Percentiles rank a stretch among this genome's conserved stretches.
Conservation (phyloP, 768 basidiomycete species). For the Tephrocybe sp. region DNA sequence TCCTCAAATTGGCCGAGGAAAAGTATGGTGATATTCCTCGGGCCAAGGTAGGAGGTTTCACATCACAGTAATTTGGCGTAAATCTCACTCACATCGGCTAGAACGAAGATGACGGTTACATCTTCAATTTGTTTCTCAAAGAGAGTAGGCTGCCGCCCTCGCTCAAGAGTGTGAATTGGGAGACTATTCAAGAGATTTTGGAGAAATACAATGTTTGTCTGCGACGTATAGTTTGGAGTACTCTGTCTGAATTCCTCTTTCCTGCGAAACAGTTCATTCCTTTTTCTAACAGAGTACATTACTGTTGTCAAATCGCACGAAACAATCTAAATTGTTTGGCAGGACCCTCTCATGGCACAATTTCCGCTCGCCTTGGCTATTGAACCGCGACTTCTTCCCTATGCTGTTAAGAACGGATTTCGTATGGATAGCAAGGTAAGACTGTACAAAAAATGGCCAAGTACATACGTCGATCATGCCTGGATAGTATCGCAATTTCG, state of each 20-base stretch:
- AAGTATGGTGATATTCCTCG: slow-evolving; percentile 67
- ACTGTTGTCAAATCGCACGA: slow-evolving; percentile 9
- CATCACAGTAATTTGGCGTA: slow-evolving; percentile 1
- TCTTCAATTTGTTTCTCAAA: slow-evolving; percentile 66
- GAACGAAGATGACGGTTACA: slow-evolving; percentile 73
- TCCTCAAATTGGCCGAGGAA: slow-evolving; percentile 57
- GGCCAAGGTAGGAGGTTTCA: slow-evolving; percentile 46
- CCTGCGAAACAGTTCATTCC: slow-evolving; percentile 64
- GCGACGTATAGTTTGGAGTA: slow-evolving; percentile 10
- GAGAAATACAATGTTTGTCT: slow-evolving; percentile 65
- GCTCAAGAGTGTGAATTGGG: slow-evolving; percentile 60
- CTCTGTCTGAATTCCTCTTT: slow-evolving; percentile 17
- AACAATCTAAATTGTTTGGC: slow-evolving; percentile 15
- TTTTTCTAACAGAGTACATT: slow-evolving; percentile 64
- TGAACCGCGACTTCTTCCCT: slow-evolving; percentile 73
- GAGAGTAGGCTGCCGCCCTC: slow-evolving; percentile 67
- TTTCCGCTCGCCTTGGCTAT: slow-evolving; percentile 77
- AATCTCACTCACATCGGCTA: slow-evolving; percentile 25
- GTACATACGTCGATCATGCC: not conserved
- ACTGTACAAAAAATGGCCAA: no score
- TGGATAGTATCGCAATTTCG: slow-evolving; percentile 74
- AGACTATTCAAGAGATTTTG: slow-evolving; percentile 63
- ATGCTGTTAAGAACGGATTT: slow-evolving; percentile 74
- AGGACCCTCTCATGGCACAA: slow-evolving; percentile 80
- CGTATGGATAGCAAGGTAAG: slow-evolving; percentile 74